phyloP scores from a whole-genome alignment of 2,329 filamentous ascomycete genomes.

The Cadophora sp. region DNA sequence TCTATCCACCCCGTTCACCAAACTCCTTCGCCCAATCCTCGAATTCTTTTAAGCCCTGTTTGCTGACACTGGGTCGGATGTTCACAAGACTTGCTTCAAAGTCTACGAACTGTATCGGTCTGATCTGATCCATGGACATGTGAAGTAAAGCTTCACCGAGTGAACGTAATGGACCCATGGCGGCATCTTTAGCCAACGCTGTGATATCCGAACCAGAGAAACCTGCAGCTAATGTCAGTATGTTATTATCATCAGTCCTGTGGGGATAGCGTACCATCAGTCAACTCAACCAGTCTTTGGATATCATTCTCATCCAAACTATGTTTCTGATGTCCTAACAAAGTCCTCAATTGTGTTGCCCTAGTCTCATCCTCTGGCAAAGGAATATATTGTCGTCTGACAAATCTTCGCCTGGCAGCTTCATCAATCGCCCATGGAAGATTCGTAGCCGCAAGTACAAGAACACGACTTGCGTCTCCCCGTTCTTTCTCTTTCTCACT shows the following conservation, averaged over 20 bases:
- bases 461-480: constrained; percentile 85
- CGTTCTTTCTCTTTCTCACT: constrained; percentile 69
- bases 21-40: constrained; percentile 95
- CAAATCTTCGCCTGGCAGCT: constrained; percentile 88
- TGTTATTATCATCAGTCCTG: not conserved
- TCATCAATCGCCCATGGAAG: constrained; percentile 98
- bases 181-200: constrained; percentile 93
- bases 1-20: constrained; percentile 84
- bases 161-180: constrained; percentile 92
- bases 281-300: constrained; percentile 74
- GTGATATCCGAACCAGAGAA: constrained; percentile 98
- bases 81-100: constrained; percentile 84
- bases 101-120: constrained; percentile 82
- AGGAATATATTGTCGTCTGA: constrained; percentile 93
- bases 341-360: constrained; percentile 76
- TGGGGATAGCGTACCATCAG: constrained; percentile 58
- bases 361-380: constrained; percentile 86
- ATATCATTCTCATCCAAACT: constrained; percentile 73
- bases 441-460: constrained; percentile 95
- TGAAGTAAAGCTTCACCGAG: constrained; percentile 87
- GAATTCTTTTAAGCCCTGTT: constrained; percentile 83
- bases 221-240: constrained; percentile 57
- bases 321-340: constrained; percentile 83
- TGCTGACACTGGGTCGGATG: constrained; percentile 90
- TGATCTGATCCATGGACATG: constrained; percentile 94